Evolutionary conservation across 352 stramenopile genomes (phyloP), one percentile per base, ranked within the genome.

Genomic region (Phytophthora citrophthora): DNA sequence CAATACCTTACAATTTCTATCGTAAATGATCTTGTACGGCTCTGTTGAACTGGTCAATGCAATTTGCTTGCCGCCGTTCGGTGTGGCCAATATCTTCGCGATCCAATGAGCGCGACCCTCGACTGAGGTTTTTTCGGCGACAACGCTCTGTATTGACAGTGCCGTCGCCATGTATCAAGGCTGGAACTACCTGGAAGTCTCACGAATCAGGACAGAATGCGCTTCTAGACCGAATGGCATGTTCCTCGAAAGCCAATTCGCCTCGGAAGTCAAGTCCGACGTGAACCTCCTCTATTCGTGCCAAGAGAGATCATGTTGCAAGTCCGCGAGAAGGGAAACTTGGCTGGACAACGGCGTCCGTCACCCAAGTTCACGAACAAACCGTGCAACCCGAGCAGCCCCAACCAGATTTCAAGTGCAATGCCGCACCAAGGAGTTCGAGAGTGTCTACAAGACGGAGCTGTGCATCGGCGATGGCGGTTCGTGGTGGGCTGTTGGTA

Each of bases 351-450:
- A 34, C 36, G 15, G 59, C 32, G 5, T n/a, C n/a, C n/a, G n/a
- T 41, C 15, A 4, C 52, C 66, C 36, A 61, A 74, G 58, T 66
- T 79, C 40, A 59, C 45, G 10, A 49, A 68, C 32, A 53, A 58
- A 45, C 44, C 54, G 24, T 78, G 71, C 58, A 70, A 76, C 54
- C 52, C 67, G 10, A 74, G 41, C 53, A 76, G 60, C 23, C 56
- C 53, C 2, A 76, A 68, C 45, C 71, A 79, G 43, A 60, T 70
- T 6, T 79, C 62, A 61, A 61, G 51, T 76, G 72, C 57, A 54
- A 65, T 31, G 2, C 27, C 9, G 20, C 13, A 60, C 50, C 0
- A 53, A 60, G 29, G 24, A 59, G 36, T 61, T 73, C 18, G 52
- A 40, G n/a, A 70, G 52, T 3, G 65, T 68, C 20, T 59, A 64